phyloP scores from a whole-genome alignment of 345 rosid genomes.

The Populus euphratica region DNA sequence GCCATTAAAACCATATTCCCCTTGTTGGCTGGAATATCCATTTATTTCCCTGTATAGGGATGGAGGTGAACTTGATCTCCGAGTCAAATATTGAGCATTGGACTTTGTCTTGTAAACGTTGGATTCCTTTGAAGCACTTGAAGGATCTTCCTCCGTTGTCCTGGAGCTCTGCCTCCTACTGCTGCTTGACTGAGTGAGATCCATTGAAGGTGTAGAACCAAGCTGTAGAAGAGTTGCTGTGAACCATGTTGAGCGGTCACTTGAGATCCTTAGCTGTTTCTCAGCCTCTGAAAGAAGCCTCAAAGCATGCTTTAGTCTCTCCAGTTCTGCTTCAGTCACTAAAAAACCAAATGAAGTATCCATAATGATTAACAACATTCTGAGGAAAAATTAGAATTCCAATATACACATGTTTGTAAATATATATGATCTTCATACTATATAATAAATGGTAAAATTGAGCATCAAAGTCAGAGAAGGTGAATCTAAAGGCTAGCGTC shows the following conservation, averaged over 20 bases:
- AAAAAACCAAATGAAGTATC: conserved; percentile 13
- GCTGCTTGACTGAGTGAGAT: conserved; percentile 64
- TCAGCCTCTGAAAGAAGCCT: conserved; percentile 97
- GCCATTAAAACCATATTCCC: conserved; percentile 36
- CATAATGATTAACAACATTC: neutral
- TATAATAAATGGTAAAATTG: neutral
- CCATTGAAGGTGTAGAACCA: conserved; percentile 79
- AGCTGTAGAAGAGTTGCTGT: conserved; percentile 91
- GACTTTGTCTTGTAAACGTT: conserved; percentile 50
- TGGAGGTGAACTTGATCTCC: conserved; percentile 53
- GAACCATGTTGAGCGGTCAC: conserved; percentile 96
- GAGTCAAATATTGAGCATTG: conserved; percentile 42
- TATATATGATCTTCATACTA: neutral
- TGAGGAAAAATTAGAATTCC: neutral
- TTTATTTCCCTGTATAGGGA: conserved; percentile 44
- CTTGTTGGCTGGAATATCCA: conserved; percentile 40
- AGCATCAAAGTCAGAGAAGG: neutral
- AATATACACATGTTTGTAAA: neutral
- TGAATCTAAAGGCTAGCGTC: neutral
- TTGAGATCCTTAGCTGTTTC: conserved; percentile 81
- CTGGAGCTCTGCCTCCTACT: conserved; percentile 82
- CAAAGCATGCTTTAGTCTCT: conserved; percentile 82
- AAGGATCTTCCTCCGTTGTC: conserved; percentile 78
- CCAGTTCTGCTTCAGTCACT: conserved; percentile 85
- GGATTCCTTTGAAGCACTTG: conserved; percentile 63